Base-by-base conservation (phyloP, 2,329 filamentous ascomycete genomes). In the Diplodia mutila region DNA sequence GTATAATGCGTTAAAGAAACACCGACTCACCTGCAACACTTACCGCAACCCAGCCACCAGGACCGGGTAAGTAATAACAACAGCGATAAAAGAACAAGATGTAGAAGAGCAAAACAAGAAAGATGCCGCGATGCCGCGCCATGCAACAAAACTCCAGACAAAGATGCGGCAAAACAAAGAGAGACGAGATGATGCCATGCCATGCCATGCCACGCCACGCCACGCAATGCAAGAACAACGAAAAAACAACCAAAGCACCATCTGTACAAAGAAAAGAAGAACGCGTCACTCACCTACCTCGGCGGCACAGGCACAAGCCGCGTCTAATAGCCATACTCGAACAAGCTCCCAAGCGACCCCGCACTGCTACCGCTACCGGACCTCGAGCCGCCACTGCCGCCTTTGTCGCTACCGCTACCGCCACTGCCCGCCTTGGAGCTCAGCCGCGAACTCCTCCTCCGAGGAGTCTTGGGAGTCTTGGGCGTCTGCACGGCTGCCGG, bases 361-460 rank as follows among this genome's bases (percentile, higher is more conserved):
- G 23, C 29, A n/a, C 48, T 32, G 5, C 29, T 8, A 32, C 29
- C 8, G 29, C 29, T 32, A 8, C 21, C 48, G 11, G 9, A 34
- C 32, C 32, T 12, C 32, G 32, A 14, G 9, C 25, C 32, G 9
- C 16, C 34, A 14, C 8, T 12, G 7, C 4, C 23, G 7, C 49
- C 49, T 12, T 51, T 7, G 7, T 18, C 14, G 1, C 23, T 53
- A 12, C 49, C 25, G 6, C 78, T 69, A 83, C 83, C 69, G 78
- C 75, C 2, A 78, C 53, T 11, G 2, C 18, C 7, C 1, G 6
- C 18, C 42, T 21, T 46, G n/a, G 5, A 18, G 18, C 3, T 39
- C 53, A 55, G 21, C 29, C 53, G 18, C 53, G 29, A 34, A 23
- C 53, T 55, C 53, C 29, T 11, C 34, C 27, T 34, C 29, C 42